These are phyloP conservation scores for Boechera divaricarpa DNA, from an alignment of 345 rosid genomes.

Conservation along the genomic window DNA sequence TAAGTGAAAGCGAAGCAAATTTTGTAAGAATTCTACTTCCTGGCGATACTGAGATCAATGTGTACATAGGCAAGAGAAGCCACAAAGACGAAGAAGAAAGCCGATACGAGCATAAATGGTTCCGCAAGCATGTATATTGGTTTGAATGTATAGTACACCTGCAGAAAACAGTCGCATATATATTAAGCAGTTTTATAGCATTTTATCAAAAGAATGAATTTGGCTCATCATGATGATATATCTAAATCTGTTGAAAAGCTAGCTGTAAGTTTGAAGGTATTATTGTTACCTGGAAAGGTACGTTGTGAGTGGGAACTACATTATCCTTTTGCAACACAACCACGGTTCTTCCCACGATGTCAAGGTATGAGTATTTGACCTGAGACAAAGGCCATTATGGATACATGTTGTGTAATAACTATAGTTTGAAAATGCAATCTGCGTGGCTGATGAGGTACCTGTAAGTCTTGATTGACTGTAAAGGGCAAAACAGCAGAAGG, in stretches of 20 bases:
- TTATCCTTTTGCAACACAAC: constrained; percentile 91
- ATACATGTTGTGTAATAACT: not conserved
- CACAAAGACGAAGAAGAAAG: constrained; percentile 77
- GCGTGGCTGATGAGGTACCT: constrained; percentile 54
- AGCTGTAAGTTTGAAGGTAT: not conserved
- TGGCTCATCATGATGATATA: not conserved
- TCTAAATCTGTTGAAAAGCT: constrained; percentile 5
- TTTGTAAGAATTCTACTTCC: constrained; percentile 43
- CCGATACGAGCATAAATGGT: constrained; percentile 86
- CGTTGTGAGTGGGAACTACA: constrained; percentile 73
- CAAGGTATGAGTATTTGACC: constrained; percentile 96
- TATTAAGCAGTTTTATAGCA: not conserved
- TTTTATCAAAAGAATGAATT: not conserved
- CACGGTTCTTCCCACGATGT: constrained; percentile 95
- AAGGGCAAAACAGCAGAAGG: constrained; percentile 86
- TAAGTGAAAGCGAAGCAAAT: constrained; percentile 1
- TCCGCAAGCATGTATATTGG: constrained; percentile 97
- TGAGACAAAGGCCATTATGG: constrained; percentile 38
- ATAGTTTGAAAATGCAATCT: not conserved
- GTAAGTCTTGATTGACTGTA: constrained; percentile 76
- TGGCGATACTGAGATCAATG: constrained; percentile 70
- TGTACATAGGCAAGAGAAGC: constrained; percentile 80
- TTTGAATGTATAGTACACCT: constrained; percentile 95
- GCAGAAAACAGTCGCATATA: constrained; percentile 29
- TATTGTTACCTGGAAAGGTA: constrained; percentile 81